These are phyloP conservation scores for Luffa aegyptiaca DNA, from an alignment of 306 rosid genomes.

Conservation along the genomic window DNA sequence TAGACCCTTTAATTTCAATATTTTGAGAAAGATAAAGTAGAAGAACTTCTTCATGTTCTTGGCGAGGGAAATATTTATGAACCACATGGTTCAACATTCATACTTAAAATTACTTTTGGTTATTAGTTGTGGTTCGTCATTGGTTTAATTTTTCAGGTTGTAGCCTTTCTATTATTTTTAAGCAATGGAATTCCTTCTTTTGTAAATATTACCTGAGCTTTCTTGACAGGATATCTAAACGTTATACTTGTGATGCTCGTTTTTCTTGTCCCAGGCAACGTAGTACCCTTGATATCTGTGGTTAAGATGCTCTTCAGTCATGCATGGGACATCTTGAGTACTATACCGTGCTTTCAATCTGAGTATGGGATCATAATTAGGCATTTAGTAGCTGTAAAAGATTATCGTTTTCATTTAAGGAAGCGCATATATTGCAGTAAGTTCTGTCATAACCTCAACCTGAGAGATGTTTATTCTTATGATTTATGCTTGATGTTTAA, in stretches of 20 bases:
- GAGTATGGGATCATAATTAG: slow-evolving; percentile 79
- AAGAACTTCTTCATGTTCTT: neutral
- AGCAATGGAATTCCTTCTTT: neutral
- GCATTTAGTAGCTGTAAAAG: slow-evolving; percentile 54
- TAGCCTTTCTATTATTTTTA: neutral
- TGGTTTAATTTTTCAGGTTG: neutral
- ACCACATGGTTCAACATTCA: neutral
- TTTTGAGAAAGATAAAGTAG: neutral
- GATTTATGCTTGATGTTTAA: slow-evolving; percentile 13
- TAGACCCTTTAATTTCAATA: neutral
- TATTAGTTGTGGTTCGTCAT: neutral
- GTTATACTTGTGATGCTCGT: neutral
- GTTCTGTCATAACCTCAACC: slow-evolving; percentile 15
- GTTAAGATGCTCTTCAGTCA: slow-evolving; percentile 68
- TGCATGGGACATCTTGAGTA: slow-evolving; percentile 66
- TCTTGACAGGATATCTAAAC: neutral
- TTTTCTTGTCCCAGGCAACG: slow-evolving; percentile 37
- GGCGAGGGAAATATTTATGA: neutral
- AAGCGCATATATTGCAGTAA: slow-evolving; percentile 65
- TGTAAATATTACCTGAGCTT: neutral
- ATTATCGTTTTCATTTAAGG: slow-evolving; percentile 78
- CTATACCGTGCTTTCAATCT: slow-evolving; percentile 64
- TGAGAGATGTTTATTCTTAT: slow-evolving; percentile 1
- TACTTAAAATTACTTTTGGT: slow-evolving; percentile 1
- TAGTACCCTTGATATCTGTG: slow-evolving; percentile 44